phyloP scores from a whole-genome alignment of 768 basidiomycete genomes.

The Favolaschia claudopus region DNA sequence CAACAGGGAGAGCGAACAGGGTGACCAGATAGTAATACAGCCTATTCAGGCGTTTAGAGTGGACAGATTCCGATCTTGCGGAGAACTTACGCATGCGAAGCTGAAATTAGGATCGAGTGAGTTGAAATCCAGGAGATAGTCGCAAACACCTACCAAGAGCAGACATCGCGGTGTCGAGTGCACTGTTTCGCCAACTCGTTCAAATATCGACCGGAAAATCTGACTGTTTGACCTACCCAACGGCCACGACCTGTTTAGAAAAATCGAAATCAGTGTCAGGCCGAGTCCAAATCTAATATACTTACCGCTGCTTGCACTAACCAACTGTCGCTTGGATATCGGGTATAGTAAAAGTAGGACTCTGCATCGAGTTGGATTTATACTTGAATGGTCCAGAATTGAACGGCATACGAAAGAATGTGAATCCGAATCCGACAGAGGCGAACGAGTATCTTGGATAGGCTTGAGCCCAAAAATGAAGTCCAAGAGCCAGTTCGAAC shows the following conservation, averaged over 20 bases:
- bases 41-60: slow-evolving; percentile 9
- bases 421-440: slow-evolving; percentile 37
- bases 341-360: slow-evolving; percentile 37
- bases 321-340: slow-evolving; percentile 29
- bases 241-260: slow-evolving; percentile 17
- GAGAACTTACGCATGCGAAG: slow-evolving; percentile 24
- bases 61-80: not conserved
- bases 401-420: slow-evolving; percentile 36
- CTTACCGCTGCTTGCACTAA: slow-evolving; percentile 30
- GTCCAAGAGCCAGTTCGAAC: no score
- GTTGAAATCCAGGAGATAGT: not conserved
- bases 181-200: slow-evolving; percentile 10
- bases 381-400: not conserved
- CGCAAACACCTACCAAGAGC: slow-evolving; percentile 26
- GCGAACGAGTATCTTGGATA: slow-evolving; percentile 33
- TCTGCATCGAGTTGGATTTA: slow-evolving; percentile 21
- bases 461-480: not conserved
- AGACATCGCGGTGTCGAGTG: slow-evolving; percentile 30
- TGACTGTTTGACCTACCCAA: slow-evolving; percentile 25
- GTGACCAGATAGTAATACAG: slow-evolving; percentile 34
- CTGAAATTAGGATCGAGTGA: not conserved
- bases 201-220: not conserved
- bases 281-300: not conserved
- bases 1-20: slow-evolving; percentile 31
- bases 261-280: not conserved